Percentiles rank a stretch among this genome's conserved stretches.
phyloP scores from a whole-genome alignment of 345 rosid species.

The rapeseed (Brassica napus) region DNA sequence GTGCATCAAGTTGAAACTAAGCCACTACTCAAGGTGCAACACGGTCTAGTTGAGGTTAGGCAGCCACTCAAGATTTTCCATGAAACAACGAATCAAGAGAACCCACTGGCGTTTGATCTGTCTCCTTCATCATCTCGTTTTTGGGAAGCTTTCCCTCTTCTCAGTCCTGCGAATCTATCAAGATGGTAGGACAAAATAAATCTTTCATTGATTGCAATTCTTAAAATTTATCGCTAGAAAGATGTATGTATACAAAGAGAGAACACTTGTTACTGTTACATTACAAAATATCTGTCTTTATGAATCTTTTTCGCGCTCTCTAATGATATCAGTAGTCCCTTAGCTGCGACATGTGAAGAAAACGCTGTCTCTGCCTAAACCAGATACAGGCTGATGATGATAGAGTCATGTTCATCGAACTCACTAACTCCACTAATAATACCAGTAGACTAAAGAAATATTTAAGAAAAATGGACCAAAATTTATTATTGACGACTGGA shows the following conservation, averaged over 20 bases:
- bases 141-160: constrained; percentile 57
- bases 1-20: constrained; percentile 10
- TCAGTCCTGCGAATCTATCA: constrained; percentile 64
- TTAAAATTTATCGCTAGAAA: constrained; percentile 4
- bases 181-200: constrained; percentile 42
- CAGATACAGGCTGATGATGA: constrained; percentile 43
- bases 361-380: constrained; percentile 87
- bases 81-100: constrained; percentile 17
- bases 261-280: constrained; percentile 19
- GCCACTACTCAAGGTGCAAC: neutral
- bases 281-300: neutral
- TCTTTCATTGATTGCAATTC: neutral
- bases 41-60: neutral
- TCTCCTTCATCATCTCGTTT: constrained; percentile 51
- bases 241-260: neutral
- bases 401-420: too few species aligned
- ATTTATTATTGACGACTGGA: too few species aligned
- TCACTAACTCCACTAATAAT: too few species aligned
- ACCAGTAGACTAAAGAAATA: too few species aligned
- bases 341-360: constrained; percentile 71
- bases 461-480: too few species aligned
- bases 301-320: neutral
- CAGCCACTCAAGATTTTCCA: constrained; percentile 15
- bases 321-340: constrained; percentile 51
- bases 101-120: constrained; percentile 43